Evolutionary conservation across 2,329 filamentous ascomycete species (phyloP), one percentile per base, ranked within the genome.

Genomic region (Arthrobotrys iridis): DNA sequence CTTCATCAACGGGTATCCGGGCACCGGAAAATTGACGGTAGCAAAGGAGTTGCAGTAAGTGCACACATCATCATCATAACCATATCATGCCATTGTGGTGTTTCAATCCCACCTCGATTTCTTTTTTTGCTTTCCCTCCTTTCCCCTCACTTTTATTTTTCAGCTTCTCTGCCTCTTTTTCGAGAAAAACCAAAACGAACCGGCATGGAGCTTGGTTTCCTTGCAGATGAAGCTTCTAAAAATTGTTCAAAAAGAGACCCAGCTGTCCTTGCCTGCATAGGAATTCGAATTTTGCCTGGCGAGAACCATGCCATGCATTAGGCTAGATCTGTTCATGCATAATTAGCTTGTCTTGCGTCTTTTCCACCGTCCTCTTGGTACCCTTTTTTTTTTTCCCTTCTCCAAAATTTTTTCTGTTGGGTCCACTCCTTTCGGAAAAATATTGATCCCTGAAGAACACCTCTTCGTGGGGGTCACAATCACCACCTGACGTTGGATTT

Each of bases 1-100:
- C 43, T 81, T 81, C 77, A 81, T 81, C 73, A 81, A 81, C 66
- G 80, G 81, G 41, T 80, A 80, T 62, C 80, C 81, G 8, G 80
- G 79, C 28, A 78, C 81, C 24, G 80, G 80, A 52, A 81, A 82
- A 67, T 77, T 81, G 26, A 81, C 80, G 4, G 70, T 81, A 18
- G 81, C 80, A 0, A 78, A 77, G 6, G 80, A 80, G 50, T 70
- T 81, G 3, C 73, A 79, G 35, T 75, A 45, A 68, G 71, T 75
- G 40, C 24, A 57, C 5, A 15, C 46, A 50, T 24, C 41, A 40
- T 15, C 20, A 10, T 50, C 35, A 20, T 22, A n/a, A 22, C 26
- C 18, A 55, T 48, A 50, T 62, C 71, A 68, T 75, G 71, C 37
- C 63, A 75, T 68, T 48, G 57, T 75, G 63, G 67, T 67, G 57